phyloP scores from a whole-genome alignment of 148 eudicot species.

The Beta vulgaris region DNA sequence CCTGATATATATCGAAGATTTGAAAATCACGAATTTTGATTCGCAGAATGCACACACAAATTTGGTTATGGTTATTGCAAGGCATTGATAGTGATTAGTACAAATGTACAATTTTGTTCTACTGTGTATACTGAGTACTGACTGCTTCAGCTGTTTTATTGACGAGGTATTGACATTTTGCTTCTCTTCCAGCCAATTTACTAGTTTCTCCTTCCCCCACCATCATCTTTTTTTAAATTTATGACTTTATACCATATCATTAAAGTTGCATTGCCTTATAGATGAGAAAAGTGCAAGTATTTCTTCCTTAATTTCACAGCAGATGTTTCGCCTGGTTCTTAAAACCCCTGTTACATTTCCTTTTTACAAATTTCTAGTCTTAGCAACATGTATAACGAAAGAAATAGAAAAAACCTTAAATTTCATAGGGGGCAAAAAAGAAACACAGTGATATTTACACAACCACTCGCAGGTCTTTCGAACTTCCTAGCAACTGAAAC shows the following conservation, averaged over 20 bases:
- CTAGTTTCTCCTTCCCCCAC: neutral
- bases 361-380: neutral
- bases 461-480: neutral
- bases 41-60: constrained; percentile 21
- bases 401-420: neutral
- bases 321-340: neutral
- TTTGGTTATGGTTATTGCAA: constrained; percentile 19
- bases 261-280: neutral
- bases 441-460: constrained; percentile 27
- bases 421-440: constrained; percentile 1
- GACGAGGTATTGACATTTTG: constrained; percentile 22
- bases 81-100: constrained; percentile 24
- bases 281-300: neutral
- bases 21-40: constrained; percentile 18
- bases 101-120: constrained; percentile 26
- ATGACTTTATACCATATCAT: neutral
- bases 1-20: constrained; percentile 14
- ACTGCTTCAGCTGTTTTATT: constrained; percentile 23
- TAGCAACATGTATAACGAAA: neutral
- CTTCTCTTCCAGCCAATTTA: constrained; percentile 6
- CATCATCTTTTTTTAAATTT: too few species aligned
- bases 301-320: neutral
- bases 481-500: neutral
- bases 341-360: neutral
- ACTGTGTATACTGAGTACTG: constrained; percentile 20